Base-by-base conservation (phyloP, 1,139 yeast genomes). In the Pichia sp. region DNA sequence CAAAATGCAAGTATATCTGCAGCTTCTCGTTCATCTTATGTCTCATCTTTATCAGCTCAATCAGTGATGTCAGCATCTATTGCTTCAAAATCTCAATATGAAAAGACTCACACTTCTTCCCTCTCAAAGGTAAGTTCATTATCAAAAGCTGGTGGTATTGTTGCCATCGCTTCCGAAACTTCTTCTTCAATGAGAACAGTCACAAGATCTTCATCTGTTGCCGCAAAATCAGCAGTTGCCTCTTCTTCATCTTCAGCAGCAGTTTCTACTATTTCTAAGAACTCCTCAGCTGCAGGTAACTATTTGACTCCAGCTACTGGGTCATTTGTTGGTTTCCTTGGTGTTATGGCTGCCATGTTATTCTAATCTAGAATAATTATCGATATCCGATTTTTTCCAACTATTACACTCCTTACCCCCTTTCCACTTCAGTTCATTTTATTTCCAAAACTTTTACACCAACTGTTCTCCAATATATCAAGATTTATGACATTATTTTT, bases 321-420 rank as follows among this genome's bases (percentile, higher is more conserved):
- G 40, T 64, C 75, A 48, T 67, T 76, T 19, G 60, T 76, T 48
- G 82, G 83, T 57, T 59, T 76, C 46, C 63, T 75, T 46, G 83
- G 81, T 61, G 67, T 77, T 53, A 70, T 75, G 40, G 64, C 73
- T 57, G 79, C 78, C 55, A 76, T 78, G 47, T 70, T 78, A 54
- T 63, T 76, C 51, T 75, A 68, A 63, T n/a, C n/a, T n/a, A n/a
- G 27, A 17, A 27, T 37, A 12, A 21, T 31, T 21, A 15, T 20
- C 21, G 6, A n/a, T n/a, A n/a, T n/a, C n/a, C n/a, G n/a, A n/a
- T n/a, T n/a, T n/a, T n/a, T n/a, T n/a, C n/a, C n/a, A n/a, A n/a
- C n/a, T n/a, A n/a, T n/a, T n/a, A n/a, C n/a, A n/a, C n/a, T n/a
- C n/a, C n/a, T n/a, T n/a, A n/a, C n/a, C n/a, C n/a, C n/a, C n/a